Evolutionary conservation across 2,329 filamentous ascomycete species (phyloP).

Genomic region (Epichloe baconii): DNA sequence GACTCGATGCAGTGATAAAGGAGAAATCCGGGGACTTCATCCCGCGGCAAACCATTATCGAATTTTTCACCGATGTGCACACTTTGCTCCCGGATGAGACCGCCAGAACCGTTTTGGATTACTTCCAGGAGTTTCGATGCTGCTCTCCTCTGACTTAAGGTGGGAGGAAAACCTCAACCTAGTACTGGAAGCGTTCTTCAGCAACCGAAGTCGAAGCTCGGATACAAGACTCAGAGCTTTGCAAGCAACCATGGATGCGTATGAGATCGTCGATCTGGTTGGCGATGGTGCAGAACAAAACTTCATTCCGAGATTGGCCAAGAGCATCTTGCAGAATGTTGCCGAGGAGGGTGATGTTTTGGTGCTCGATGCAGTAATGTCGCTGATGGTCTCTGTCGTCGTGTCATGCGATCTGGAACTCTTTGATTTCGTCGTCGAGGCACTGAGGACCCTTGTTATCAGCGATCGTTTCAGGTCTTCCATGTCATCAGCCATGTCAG

Average conservation of each 20-base stretch:
- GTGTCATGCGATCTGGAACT: conserved; percentile 43
- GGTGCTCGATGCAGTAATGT: conserved; percentile 51
- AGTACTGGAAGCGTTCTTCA: conserved; percentile 51
- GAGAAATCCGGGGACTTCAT: conserved; percentile 40
- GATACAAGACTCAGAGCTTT: conserved; percentile 50
- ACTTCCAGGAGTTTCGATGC: conserved; percentile 55
- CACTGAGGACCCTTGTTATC: conserved; percentile 36
- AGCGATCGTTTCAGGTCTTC: conserved; percentile 35
- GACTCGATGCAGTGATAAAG: conserved; percentile 34
- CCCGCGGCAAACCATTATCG: conserved; percentile 52
- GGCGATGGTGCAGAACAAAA: conserved; percentile 45
- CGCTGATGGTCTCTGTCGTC: conserved; percentile 52
- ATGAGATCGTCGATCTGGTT: conserved; percentile 44
- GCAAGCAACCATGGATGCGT: conserved; percentile 44
- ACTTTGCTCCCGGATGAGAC: conserved; percentile 50
- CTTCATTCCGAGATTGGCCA: conserved; percentile 44
- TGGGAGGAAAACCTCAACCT: conserved; percentile 53
- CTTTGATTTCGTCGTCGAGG: conserved; percentile 45
- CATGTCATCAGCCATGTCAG: conserved; percentile 15
- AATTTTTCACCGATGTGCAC: conserved; percentile 51
- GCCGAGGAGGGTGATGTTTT: conserved; percentile 48
- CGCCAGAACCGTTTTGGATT: conserved; percentile 49
- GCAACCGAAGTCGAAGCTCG: conserved; percentile 45
- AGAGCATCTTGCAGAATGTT: conserved; percentile 47
- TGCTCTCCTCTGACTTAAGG: conserved; percentile 55